phyloP scores from a whole-genome alignment of 441 rosid species.

The Pelargonium fulgidum region DNA sequence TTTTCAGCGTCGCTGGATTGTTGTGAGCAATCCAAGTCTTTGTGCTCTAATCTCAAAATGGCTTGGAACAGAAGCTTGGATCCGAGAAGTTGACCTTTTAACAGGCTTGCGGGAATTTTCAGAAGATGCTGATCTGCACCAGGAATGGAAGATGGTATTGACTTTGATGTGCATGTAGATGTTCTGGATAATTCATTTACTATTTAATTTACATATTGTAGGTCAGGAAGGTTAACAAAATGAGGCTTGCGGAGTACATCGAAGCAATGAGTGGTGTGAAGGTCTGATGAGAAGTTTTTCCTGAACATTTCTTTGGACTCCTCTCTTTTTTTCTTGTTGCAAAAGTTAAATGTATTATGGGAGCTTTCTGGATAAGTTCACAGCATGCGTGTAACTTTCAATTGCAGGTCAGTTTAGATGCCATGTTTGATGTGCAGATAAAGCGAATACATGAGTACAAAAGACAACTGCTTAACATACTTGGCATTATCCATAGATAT shows the following conservation, averaged over 20 bases:
- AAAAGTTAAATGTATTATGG: conserved; percentile 1
- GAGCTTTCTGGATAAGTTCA: conserved; percentile 17
- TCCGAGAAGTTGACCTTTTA: conserved; percentile 41
- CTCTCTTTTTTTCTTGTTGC: not conserved
- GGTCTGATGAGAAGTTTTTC: conserved; percentile 26
- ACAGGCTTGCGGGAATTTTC: conserved; percentile 41
- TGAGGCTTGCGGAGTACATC: conserved; percentile 52
- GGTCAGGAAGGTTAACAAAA: conserved; percentile 47
- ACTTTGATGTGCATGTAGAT: conserved; percentile 18
- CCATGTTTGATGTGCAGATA: conserved; percentile 57
- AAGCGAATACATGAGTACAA: conserved; percentile 59
- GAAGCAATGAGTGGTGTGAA: conserved; percentile 52
- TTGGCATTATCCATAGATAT: conserved; percentile 45
- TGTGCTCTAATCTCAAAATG: conserved; percentile 21
- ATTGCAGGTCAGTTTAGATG: conserved; percentile 39
- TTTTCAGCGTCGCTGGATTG: conserved; percentile 22
- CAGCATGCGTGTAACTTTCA: conserved; percentile 1
- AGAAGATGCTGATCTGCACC: conserved; percentile 32
- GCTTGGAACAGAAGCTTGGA: conserved; percentile 24
- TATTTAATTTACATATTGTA: conserved; percentile 16
- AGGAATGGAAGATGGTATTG: conserved; percentile 44
- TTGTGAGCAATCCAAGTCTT: conserved; percentile 19
- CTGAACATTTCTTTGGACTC: conserved; percentile 10
- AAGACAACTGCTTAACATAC: conserved; percentile 46
- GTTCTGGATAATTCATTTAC: conserved; percentile 12